These are phyloP conservation scores for Cantharellus anzutake DNA, from an alignment of 768 basidiomycete species.

Conservation along the genomic window DNA sequence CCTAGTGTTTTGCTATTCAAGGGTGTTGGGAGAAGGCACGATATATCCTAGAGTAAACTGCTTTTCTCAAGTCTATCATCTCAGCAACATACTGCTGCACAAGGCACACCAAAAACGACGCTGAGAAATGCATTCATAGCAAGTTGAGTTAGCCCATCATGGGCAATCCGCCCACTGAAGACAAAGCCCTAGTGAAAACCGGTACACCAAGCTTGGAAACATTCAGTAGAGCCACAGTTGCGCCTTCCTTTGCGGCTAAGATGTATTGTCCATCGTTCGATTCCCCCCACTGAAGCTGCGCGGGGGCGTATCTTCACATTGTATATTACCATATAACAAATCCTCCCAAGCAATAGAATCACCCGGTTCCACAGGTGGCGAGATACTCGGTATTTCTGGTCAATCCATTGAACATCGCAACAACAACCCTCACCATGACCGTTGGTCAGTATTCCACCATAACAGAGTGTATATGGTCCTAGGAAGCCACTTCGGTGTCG, in stretches of 20 bases:
- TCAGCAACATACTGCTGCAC: too few relatives aligned
- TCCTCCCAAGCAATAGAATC: background rate
- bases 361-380: constrained; percentile 39
- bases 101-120: too few relatives aligned
- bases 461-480: constrained; percentile 10
- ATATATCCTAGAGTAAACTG: too few relatives aligned
- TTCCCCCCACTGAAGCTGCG: background rate
- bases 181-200: background rate
- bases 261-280: background rate
- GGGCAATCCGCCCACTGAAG: too few relatives aligned
- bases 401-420: constrained; percentile 65
- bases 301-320: background rate
- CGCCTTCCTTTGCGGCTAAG: background rate
- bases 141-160: too few relatives aligned
- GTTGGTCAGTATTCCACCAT: background rate
- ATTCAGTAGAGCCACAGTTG: background rate
- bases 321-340: background rate
- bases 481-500: constrained; percentile 39
- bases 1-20: too few relatives aligned
- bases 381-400: constrained; percentile 34
- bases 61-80: too few relatives aligned
- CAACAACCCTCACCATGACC: constrained; percentile 32
- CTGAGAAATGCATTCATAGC: too few relatives aligned
- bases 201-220: background rate
- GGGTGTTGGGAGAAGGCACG: too few relatives aligned